Conservation (phyloP, 768 basidiomycete species). For the Kwoniella dendrophila region DNA sequence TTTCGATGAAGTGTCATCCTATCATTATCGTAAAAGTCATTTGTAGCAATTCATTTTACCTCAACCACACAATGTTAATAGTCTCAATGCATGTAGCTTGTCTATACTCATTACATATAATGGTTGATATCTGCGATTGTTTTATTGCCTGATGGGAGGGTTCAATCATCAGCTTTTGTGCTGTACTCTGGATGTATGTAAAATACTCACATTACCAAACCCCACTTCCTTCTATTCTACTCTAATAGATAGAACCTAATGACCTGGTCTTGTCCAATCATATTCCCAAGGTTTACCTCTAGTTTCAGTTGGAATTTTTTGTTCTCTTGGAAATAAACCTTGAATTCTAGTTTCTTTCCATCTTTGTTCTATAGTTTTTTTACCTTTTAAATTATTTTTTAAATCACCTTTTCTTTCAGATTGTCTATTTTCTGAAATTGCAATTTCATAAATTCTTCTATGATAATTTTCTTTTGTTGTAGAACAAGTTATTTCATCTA, state of each 20-base stretch:
- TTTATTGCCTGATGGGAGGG: too few species aligned
- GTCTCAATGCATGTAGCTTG: too few species aligned
- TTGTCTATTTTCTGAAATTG: conserved; percentile 60
- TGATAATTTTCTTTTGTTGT: conserved; percentile 62
- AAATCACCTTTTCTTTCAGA: conserved; percentile 55
- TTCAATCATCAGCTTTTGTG: background rate
- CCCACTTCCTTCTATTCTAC: too few species aligned
- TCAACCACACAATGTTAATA: too few species aligned
- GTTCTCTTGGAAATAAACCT: conserved; percentile 78
- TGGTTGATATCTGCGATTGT: too few species aligned
- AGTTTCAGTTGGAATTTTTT: conserved; percentile 82
- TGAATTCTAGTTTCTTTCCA: conserved; percentile 66
- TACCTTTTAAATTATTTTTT: conserved; percentile 60
- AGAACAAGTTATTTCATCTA: conserved; percentile 69
- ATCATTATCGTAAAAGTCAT: too few species aligned
- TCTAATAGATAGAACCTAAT: conserved; percentile 10
- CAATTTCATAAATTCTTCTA: conserved; percentile 33
- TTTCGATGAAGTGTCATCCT: too few species aligned
- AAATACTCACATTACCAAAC: too few species aligned
- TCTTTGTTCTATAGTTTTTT: conserved; percentile 69
- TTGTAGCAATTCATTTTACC: too few species aligned
- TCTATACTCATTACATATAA: too few species aligned
- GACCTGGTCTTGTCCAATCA: conserved; percentile 64
- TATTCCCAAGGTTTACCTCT: conserved; percentile 80
- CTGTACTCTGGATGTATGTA: too few species aligned